Base-by-base conservation (phyloP, 345 rosid species). In the Heritiera littoralis region DNA sequence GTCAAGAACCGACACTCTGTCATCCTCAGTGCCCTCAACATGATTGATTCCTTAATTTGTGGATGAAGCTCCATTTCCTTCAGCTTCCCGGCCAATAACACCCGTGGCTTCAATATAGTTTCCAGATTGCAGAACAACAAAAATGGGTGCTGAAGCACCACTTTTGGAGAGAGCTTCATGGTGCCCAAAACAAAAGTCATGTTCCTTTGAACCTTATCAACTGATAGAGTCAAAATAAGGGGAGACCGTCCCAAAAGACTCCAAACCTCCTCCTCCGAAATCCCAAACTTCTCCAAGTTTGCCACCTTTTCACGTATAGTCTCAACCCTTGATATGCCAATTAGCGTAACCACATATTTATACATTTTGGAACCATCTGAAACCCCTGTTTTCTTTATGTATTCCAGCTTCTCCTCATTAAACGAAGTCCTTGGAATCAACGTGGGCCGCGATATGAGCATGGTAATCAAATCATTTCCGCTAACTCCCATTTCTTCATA, bases 171-270 rank as follows among this genome's bases (percentile, higher is more conserved):
- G 18, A 88, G 82, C 80, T 88, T 92, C 89, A 91, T 86, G 13
- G 86, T 87, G 23, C 89, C 96, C 18, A 91, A 46, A 12, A 94
- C 70, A 71, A 85, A 94, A 58, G 97, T 91, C 97, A 94, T 94
- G 74, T 91, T 94, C 86, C 96, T 89, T 76, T 94, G 94, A 77
- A 94, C 91, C 84, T 92, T 92, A 6, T 91, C 97, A 68, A 89
- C 83, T 8, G 96, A 92, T 9, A 92, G 45, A 7, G 96, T 89
- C 78, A 94, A 83, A 51, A 89, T 35, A 69, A 86, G 73, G 0
- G 95, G 98, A 67, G 88, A 87, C 52, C 84, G 86, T 14, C 97
- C 97, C 5, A 87, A 79, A 9, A 94, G 81, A 30, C 71, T 5
- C 97, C 91, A 89, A 75, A 90, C 77, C 66, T 89, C 93, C 43